Conservation (phyloP, 306 rosid species). For the Rosa multiflora region DNA sequence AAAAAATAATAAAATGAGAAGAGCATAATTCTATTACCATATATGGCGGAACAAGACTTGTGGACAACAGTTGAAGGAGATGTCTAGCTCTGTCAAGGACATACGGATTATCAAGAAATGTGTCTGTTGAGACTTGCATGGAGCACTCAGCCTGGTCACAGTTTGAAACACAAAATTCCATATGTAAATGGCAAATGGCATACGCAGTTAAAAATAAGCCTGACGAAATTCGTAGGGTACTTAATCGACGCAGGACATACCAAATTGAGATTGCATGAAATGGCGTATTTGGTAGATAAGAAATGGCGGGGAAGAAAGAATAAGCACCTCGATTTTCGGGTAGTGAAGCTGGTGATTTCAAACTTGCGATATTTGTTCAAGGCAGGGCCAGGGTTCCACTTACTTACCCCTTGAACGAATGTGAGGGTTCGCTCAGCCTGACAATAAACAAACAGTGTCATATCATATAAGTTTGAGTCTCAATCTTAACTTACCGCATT, state of each 20-base stretch:
- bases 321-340: neutral
- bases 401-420: neutral
- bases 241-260: neutral
- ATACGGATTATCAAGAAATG: no score
- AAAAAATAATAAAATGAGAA: no score
- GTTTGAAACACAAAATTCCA: neutral
- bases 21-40: no score
- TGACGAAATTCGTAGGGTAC: no score
- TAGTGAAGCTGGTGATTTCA: neutral
- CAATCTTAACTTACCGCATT: neutral
- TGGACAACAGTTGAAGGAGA: no score
- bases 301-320: no score
- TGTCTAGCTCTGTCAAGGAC: no score
- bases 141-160: neutral
- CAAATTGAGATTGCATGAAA: neutral
- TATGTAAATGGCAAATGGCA: neutral
- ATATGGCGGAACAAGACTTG: no score
- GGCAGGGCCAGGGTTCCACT: neutral
- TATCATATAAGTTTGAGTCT: no score
- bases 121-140: no score
- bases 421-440: neutral
- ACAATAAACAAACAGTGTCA: no score
- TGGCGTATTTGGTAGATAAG: no score
- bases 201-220: neutral
- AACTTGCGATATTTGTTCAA: neutral